phyloP scores from a whole-genome alignment of 2,329 filamentous ascomycete species.

The Ascochyta fabae region DNA sequence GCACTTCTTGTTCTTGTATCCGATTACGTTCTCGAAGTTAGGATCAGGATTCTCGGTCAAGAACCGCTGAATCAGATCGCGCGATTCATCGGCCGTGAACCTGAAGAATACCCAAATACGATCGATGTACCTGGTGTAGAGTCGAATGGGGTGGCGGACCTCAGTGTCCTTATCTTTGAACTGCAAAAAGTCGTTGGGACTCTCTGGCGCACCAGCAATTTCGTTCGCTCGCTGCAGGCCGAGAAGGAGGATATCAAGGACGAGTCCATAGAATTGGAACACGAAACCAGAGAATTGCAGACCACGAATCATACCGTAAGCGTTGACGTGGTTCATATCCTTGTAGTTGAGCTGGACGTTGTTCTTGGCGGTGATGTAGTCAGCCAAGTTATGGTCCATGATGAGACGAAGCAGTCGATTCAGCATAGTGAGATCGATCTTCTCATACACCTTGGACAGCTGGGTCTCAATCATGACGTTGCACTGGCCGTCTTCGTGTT shows the following conservation, averaged over 20 bases:
- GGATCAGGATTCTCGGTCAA: conserved; percentile 97
- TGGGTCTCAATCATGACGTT: conserved; percentile 99
- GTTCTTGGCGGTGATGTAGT: conserved; percentile 99
- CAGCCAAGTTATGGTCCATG: conserved; percentile 99
- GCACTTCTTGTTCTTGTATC: conserved; percentile 99
- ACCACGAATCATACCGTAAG: conserved; percentile 97
- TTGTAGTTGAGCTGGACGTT: conserved; percentile 99
- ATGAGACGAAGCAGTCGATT: conserved; percentile 92
- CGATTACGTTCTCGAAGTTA: conserved; percentile 99
- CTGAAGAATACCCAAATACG: conserved; percentile 98
- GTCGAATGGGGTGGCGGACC: conserved; percentile 88
- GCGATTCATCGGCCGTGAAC: conserved; percentile 90
- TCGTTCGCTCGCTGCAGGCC: conserved; percentile 96
- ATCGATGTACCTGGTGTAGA: conserved; percentile 98
- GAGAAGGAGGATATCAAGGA: conserved; percentile 89
- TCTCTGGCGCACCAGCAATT: conserved; percentile 91
- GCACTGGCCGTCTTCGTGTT: conserved; percentile 90
- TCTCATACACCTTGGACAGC: conserved; percentile 98
- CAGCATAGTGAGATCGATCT: conserved; percentile 94
- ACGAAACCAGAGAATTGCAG: conserved; percentile 98
- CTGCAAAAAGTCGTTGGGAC: conserved; percentile 96
- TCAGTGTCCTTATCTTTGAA: conserved; percentile 94
- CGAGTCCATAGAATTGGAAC: conserved; percentile 97
- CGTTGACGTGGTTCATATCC: conserved; percentile 99
- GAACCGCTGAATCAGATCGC: conserved; percentile 96